These are phyloP conservation scores for Populus pruinosa DNA, from an alignment of 345 rosid species.

Conservation along the genomic window DNA sequence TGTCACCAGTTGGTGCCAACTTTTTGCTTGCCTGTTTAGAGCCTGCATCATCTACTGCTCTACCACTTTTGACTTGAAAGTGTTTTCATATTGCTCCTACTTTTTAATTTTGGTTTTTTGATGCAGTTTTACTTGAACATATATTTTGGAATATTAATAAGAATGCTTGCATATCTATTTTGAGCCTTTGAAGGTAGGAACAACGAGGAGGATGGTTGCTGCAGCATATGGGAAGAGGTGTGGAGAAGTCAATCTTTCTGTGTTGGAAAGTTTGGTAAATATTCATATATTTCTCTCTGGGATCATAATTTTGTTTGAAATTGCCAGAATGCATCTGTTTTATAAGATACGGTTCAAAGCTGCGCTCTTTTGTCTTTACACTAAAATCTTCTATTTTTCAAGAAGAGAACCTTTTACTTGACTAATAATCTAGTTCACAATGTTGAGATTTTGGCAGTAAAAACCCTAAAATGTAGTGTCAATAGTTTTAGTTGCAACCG, in stretches of 20 bases:
- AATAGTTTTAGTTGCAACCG: not conserved
- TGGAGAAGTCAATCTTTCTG: constrained; percentile 69
- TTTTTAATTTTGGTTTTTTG: not conserved
- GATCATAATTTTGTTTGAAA: not conserved
- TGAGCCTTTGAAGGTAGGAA: constrained; percentile 62
- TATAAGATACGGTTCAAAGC: not conserved
- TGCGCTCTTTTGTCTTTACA: not conserved
- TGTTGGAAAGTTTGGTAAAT: constrained; percentile 73
- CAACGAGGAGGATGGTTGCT: constrained; percentile 77
- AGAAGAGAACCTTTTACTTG: not conserved
- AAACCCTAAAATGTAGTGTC: not conserved
- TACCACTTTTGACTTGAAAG: not conserved
- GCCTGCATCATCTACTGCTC: not conserved
- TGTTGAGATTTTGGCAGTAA: not conserved
- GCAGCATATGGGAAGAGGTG: constrained; percentile 77
- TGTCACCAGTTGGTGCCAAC: not conserved
- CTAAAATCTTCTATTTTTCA: not conserved
- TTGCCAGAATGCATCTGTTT: not conserved
- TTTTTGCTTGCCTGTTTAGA: not conserved
- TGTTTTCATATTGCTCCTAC: not conserved
- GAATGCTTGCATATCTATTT: constrained; percentile 17
- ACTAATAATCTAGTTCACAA: not conserved
- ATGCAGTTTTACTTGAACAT: constrained; percentile 8
- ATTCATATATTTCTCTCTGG: not conserved
- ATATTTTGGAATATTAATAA: constrained; percentile 5